Evolutionary conservation across 1,284 basidiomycete species (phyloP).

Genomic region (Omphalotus olearius): DNA sequence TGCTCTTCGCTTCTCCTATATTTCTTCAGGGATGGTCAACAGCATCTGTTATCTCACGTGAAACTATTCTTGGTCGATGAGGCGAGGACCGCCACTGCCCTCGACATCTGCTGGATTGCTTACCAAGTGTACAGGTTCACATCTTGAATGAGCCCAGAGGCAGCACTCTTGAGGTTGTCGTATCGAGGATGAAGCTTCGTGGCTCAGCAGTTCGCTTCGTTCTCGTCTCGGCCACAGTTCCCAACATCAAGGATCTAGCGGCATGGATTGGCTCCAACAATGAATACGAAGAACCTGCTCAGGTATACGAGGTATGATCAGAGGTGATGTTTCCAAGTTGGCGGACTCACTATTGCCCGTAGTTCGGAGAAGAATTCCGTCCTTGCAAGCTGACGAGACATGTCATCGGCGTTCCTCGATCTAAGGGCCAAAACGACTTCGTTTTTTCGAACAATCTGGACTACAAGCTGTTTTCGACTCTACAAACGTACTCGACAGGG

Average conservation of each 20-base stretch:
- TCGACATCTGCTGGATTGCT: not conserved
- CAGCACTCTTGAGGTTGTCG: conserved; percentile 88
- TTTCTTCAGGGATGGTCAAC: conserved; percentile 55
- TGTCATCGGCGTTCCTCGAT: conserved; percentile 60
- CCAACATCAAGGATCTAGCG: conserved; percentile 90
- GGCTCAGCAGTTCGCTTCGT: conserved; percentile 76
- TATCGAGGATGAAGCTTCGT: conserved; percentile 86
- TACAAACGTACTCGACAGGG: conserved; percentile 66
- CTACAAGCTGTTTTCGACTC: conserved; percentile 64
- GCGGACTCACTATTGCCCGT: conserved; percentile 3
- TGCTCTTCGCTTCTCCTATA: not conserved
- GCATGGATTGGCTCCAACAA: conserved; percentile 72
- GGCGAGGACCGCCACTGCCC: conserved; percentile 32
- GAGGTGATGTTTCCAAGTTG: not conserved
- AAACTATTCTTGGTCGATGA: conserved; percentile 89
- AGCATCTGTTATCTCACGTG: conserved; percentile 62
- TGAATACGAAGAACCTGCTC: conserved; percentile 43
- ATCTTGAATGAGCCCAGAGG: conserved; percentile 87
- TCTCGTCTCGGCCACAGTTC: conserved; percentile 90
- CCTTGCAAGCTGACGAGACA: conserved; percentile 78
- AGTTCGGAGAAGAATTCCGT: conserved; percentile 91
- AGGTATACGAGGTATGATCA: conserved; percentile 63
- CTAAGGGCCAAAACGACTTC: conserved; percentile 74
- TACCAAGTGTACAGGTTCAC: conserved; percentile 62
- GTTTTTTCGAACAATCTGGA: conserved; percentile 74